Percentiles rank a stretch among this genome's conserved stretches.
Evolutionary conservation across 2,329 filamentous ascomycete species (phyloP).

Genomic region (Hymenoscyphus albidus): DNA sequence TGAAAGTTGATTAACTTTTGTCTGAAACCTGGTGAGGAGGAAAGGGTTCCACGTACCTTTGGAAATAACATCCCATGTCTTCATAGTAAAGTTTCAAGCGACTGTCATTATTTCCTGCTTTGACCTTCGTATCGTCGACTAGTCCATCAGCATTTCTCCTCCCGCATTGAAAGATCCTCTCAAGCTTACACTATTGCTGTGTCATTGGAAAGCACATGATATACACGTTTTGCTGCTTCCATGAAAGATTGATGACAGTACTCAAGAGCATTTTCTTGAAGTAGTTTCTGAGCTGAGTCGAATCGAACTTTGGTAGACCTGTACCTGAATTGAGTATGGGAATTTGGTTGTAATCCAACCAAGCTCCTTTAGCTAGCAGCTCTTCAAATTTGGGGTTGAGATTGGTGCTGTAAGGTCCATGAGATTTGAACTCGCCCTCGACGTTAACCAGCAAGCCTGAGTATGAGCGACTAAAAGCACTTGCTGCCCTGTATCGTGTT

Average conservation of each 20-base stretch:
- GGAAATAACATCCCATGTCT: background rate
- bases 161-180: background rate
- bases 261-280: background rate
- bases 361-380: background rate
- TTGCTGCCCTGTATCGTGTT: background rate
- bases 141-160: background rate
- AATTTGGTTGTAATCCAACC: background rate
- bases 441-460: background rate
- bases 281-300: background rate
- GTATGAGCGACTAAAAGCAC: background rate
- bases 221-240: background rate
- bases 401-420: background rate
- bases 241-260: background rate
- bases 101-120: conserved; percentile 1
- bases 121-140: background rate
- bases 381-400: background rate
- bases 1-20: background rate
- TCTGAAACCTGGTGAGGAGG: background rate
- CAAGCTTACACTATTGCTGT: background rate
- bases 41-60: background rate
- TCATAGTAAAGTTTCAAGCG: background rate
- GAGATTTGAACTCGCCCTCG: background rate
- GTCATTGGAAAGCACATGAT: conserved; percentile 2
- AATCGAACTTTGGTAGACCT: background rate
- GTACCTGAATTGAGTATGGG: background rate